These are phyloP conservation scores for Amyloporia xantha DNA, from an alignment of 768 basidiomycete species.

Conservation along the genomic window DNA sequence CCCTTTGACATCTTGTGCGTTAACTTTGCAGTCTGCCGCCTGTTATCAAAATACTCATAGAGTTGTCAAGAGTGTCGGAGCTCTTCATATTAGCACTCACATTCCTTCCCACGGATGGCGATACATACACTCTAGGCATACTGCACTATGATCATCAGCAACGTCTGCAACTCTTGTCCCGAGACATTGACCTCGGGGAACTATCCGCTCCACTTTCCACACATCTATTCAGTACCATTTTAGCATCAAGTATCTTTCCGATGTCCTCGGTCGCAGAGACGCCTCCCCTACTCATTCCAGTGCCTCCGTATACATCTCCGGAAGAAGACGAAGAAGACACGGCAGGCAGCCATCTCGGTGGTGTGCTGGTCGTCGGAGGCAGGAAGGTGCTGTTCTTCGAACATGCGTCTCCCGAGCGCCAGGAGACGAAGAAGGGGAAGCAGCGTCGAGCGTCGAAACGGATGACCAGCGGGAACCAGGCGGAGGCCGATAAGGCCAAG, in stretches of 20 bases:
- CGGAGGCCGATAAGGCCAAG: constrained; percentile 39
- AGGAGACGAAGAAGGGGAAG: constrained; percentile 51
- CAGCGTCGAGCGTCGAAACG: constrained; percentile 44
- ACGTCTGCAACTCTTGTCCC: constrained; percentile 56
- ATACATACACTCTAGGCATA: constrained; percentile 52
- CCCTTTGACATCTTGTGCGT: constrained; percentile 65
- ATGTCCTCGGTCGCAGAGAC: constrained; percentile 25
- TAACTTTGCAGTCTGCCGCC: constrained; percentile 6
- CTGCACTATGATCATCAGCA: constrained; percentile 58
- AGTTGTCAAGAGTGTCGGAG: constrained; percentile 58
- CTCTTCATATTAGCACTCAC: constrained; percentile 61
- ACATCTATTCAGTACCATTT: constrained; percentile 41
- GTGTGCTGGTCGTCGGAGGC: constrained; percentile 65
- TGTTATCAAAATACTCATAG: neutral
- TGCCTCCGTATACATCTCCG: constrained; percentile 31
- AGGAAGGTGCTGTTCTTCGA: constrained; percentile 59
- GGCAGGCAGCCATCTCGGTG: constrained; percentile 40
- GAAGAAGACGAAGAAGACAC: constrained; percentile 24
- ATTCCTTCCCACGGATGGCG: constrained; percentile 40
- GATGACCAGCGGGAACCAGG: constrained; percentile 39
- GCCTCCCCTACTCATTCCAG: constrained; percentile 20
- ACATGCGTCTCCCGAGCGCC: constrained; percentile 37
- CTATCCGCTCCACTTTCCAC: constrained; percentile 33
- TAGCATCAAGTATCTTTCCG: constrained; percentile 42
- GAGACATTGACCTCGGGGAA: constrained; percentile 48